Conservation (phyloP, 805 yeast genomes). For the Ogataea nakhonphanomensis region DNA sequence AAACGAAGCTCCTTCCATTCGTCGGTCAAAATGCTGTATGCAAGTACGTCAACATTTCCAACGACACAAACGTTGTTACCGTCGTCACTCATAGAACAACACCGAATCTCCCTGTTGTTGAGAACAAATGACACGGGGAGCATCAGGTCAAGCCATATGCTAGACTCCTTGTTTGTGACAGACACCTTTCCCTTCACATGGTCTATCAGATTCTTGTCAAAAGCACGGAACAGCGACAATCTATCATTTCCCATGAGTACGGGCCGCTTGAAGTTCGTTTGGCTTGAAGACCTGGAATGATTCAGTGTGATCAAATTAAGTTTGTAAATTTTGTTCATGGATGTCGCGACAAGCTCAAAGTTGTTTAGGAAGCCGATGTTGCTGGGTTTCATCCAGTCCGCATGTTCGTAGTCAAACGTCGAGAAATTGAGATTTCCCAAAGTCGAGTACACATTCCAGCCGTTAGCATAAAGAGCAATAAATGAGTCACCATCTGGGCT, state of each 20-base stretch:
- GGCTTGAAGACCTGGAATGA: constrained; percentile 22
- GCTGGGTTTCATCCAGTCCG: constrained; percentile 19
- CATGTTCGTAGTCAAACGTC: constrained; percentile 35
- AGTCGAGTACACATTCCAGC: constrained; percentile 48
- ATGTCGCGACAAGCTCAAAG: constrained; percentile 33
- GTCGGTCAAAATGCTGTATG: constrained; percentile 38
- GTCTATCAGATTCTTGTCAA: constrained; percentile 40
- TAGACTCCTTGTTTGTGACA: constrained; percentile 35
- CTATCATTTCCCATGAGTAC: constrained; percentile 38
- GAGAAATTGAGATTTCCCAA: constrained; percentile 45
- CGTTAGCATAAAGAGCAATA: constrained; percentile 30
- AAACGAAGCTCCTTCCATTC: constrained; percentile 45
- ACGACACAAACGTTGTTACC: constrained; percentile 49
- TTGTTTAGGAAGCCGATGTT: constrained; percentile 26
- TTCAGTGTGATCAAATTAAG: constrained; percentile 26
- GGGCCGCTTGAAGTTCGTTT: constrained; percentile 36
- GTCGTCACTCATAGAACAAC: constrained; percentile 42
- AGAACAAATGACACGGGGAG: constrained; percentile 45
- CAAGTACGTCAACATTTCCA: constrained; percentile 44
- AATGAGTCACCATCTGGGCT: constrained; percentile 30
- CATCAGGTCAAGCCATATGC: constrained; percentile 44
- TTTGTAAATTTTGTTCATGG: constrained; percentile 29
- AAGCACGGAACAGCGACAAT: constrained; percentile 44
- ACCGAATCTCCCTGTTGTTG: constrained; percentile 41
- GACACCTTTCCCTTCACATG: constrained; percentile 26